These are phyloP conservation scores for Pugionium dolabratum DNA, from an alignment of 345 rosid genomes.

Conservation along the genomic window DNA sequence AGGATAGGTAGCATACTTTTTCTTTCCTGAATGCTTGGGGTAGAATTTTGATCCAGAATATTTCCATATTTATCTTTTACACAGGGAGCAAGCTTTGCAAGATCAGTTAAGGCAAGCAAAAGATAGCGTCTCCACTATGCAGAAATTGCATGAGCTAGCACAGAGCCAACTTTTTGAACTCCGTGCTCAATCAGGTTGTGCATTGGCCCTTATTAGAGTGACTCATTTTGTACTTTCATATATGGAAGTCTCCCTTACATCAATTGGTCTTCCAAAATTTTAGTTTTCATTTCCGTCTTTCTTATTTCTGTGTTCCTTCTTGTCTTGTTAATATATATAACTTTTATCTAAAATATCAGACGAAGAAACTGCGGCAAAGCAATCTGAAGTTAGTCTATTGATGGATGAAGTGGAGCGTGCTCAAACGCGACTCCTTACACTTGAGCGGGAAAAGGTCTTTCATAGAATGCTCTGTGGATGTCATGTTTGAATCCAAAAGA, in stretches of 20 bases:
- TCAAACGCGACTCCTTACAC: slow-evolving; percentile 87
- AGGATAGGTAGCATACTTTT: slow-evolving; percentile 61
- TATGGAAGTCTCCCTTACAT: slow-evolving; percentile 17
- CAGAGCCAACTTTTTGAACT: slow-evolving; percentile 96
- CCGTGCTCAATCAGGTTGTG: slow-evolving; percentile 92
- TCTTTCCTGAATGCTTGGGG: slow-evolving; percentile 13
- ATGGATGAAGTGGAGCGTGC: slow-evolving; percentile 99
- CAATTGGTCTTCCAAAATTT: neutral
- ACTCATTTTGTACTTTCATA: slow-evolving; percentile 18
- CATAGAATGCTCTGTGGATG: slow-evolving; percentile 16
- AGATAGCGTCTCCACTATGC: slow-evolving; percentile 93
- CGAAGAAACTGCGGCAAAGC: slow-evolving; percentile 91
- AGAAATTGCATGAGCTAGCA: slow-evolving; percentile 96
- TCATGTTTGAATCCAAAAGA: slow-evolving; percentile 17
- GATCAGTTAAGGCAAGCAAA: slow-evolving; percentile 97
- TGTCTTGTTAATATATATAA: slow-evolving; percentile 28
- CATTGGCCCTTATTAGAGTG: slow-evolving; percentile 25
- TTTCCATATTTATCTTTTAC: slow-evolving; percentile 27
- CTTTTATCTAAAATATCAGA: slow-evolving; percentile 51
- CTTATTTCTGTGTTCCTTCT: slow-evolving; percentile 5
- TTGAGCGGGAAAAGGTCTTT: slow-evolving; percentile 93
- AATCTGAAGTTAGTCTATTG: slow-evolving; percentile 87
- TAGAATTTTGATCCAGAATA: slow-evolving; percentile 14
- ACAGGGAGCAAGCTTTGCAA: slow-evolving; percentile 90
- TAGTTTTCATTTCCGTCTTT: slow-evolving; percentile 7